These are phyloP conservation scores for Chionographis japonica DNA, from an alignment of 106 monocot genomes.

Conservation along the genomic window DNA sequence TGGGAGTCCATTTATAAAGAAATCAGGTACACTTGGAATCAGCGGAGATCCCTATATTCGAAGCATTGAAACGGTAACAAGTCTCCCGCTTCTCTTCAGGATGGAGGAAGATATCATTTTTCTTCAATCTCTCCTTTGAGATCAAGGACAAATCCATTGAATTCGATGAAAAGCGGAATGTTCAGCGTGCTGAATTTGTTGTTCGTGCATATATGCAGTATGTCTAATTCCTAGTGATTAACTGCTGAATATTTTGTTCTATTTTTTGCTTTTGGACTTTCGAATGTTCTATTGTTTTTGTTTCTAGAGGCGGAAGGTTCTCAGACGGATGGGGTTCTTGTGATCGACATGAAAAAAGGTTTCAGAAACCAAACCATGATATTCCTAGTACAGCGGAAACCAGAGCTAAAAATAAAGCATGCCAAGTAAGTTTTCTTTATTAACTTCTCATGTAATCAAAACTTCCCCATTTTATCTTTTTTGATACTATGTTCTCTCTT, in stretches of 20 bases:
- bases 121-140: conserved; percentile 94
- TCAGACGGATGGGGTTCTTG: conserved; percentile 97
- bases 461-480: neutral
- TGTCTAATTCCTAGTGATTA: conserved; percentile 12
- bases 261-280: conserved; percentile 8
- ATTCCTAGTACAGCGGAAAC: conserved; percentile 99
- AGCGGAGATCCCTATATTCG: neutral
- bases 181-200: conserved; percentile 86
- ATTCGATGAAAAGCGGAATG: conserved; percentile 87
- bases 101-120: conserved; percentile 96
- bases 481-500: neutral
- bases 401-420: conserved; percentile 95
- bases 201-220: conserved; percentile 94
- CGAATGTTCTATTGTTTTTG: neutral
- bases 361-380: conserved; percentile 86
- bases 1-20: conserved; percentile 82
- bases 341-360: conserved; percentile 76
- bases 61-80: neutral
- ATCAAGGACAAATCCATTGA: conserved; percentile 86
- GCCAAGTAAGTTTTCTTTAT: conserved; percentile 51
- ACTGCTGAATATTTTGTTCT: neutral
- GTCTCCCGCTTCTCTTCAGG: conserved; percentile 37
- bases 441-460: neutral
- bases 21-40: conserved; percentile 51
- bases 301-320: conserved; percentile 77